Evolutionary conservation across 345 rosid species (phyloP), one percentile per base, ranked within the genome.

Genomic region (Citrus mangshanensis): DNA sequence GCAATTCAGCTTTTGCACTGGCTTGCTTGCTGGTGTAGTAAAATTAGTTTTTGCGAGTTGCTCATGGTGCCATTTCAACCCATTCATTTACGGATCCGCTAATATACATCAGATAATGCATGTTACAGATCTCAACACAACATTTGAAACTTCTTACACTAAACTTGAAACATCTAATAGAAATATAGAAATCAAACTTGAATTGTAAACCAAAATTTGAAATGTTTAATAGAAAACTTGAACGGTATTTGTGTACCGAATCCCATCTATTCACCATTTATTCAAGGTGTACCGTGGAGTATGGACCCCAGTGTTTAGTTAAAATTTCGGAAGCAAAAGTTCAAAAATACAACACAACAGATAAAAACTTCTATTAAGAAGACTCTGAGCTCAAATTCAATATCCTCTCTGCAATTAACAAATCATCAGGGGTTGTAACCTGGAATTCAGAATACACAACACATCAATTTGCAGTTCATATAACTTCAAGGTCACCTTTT

Each of bases 341-440:
- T 73, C 25, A 5, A 35, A 6, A n/a, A 37, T 63, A 34, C 25
- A 24, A 35, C 35, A 58, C 27, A 8, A 78, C 24, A 14, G 58
- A 21, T 16, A 24, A 42, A 24, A 19, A 7, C 21, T 42, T 46
- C 74, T 72, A 67, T 64, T 75, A 60, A 27, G 72, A 55, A 68
- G 61, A 56, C 30, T 75, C 80, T 25, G 72, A 74, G 71, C 28
- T 82, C 84, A 78, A 72, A 75, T 80, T 85, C 84, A 95, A 80
- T 74, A 95, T 92, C 80, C 95, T 92, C 89, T 95, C 98, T 0
- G 98, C 97, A 35, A 92, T 90, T 81, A 92, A 82, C 84, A 95
- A 76, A 86, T 95, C 98, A 84, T 95, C 98, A 1, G 98, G 98
- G 42, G 98, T 95, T 34, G 98, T 95, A 72, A 95, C 95, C 98